Conservation (phyloP, 805 yeast genomes). For the Candida broadrunensis region DNA sequence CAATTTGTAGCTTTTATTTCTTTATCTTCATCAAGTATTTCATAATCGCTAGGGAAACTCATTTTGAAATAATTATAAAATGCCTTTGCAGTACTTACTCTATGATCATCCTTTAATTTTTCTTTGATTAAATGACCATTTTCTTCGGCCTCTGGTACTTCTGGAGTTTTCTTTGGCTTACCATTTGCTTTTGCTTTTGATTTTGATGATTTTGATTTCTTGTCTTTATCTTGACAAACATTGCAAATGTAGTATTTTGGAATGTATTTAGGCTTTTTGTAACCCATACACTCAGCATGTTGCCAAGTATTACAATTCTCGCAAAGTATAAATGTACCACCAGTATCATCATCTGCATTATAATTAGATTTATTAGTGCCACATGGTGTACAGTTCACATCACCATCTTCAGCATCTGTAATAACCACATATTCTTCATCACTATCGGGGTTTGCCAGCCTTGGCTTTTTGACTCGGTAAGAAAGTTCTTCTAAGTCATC, state of each 20-base stretch:
- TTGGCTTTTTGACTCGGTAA: conserved; percentile 5
- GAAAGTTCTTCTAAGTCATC: conserved; percentile 2
- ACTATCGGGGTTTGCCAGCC: conserved; percentile 4
- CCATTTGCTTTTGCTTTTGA: not conserved
- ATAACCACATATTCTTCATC: conserved; percentile 5
- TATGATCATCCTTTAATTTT: conserved; percentile 30
- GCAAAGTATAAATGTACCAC: conserved; percentile 64
- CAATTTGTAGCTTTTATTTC: conserved; percentile 39
- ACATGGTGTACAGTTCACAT: conserved; percentile 59
- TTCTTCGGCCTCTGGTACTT: not conserved
- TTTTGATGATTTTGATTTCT: conserved; percentile 6
- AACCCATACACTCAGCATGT: conserved; percentile 62
- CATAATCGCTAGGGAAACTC: conserved; percentile 35
- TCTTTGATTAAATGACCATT: conserved; percentile 1
- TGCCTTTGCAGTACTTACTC: conserved; percentile 50
- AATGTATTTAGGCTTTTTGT: conserved; percentile 28
- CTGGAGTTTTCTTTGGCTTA: conserved; percentile 1
- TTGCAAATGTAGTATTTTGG: conserved; percentile 55
- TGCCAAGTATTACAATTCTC: conserved; percentile 71
- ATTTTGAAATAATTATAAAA: conserved; percentile 43
- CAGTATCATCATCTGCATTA: conserved; percentile 51
- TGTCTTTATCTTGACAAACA: conserved; percentile 32
- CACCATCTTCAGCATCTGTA: conserved; percentile 35
- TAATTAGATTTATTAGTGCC: conserved; percentile 58
- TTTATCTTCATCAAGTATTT: conserved; percentile 15